Percentiles rank a stretch among this genome's conserved stretches.
phyloP scores from a whole-genome alignment of 495 filamentous ascomycete genomes.

The Aspergillus baeticus region DNA sequence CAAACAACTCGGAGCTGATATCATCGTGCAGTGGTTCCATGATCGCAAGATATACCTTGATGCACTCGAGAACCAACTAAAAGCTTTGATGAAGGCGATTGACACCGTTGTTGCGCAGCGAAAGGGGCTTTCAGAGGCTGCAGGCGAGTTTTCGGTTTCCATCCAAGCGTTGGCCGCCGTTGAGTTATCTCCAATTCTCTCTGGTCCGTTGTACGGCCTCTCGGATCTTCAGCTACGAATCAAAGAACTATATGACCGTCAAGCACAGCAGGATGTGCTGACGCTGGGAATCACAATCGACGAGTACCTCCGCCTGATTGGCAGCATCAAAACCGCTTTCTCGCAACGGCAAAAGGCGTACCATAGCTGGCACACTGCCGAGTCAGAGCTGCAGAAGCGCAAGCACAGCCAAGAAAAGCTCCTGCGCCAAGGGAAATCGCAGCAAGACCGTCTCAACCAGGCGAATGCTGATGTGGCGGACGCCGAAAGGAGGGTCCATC shows the following conservation, averaged over 20 bases:
- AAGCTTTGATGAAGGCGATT: constrained; percentile 88
- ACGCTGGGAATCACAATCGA: constrained; percentile 97
- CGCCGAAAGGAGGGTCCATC: constrained; percentile 90
- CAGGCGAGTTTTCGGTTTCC: constrained; percentile 86
- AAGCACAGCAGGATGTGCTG: constrained; percentile 94
- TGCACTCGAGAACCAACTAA: constrained; percentile 91
- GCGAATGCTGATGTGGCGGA: constrained; percentile 88
- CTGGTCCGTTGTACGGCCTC: constrained; percentile 81
- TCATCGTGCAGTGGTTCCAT: constrained; percentile 78
- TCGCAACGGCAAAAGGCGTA: constrained; percentile 91
- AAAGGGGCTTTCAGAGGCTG: constrained; percentile 88
- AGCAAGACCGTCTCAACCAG: constrained; percentile 93
- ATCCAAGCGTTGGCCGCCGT: constrained; percentile 87
- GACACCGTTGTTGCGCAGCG: constrained; percentile 88
- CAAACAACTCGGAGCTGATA: constrained; percentile 2
- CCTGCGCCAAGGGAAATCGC: constrained; percentile 85
- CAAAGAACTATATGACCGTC: constrained; percentile 90
- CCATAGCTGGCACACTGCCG: constrained; percentile 86
- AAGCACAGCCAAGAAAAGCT: constrained; percentile 87
- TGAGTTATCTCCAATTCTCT: constrained; percentile 84
- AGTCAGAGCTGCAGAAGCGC: constrained; percentile 83
- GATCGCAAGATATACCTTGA: constrained; percentile 93
- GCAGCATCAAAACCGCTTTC: constrained; percentile 89
- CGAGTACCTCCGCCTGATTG: constrained; percentile 95
- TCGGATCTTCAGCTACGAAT: constrained; percentile 93